phyloP scores from a whole-genome alignment of 345 rosid genomes.

The Citrus inodora region DNA sequence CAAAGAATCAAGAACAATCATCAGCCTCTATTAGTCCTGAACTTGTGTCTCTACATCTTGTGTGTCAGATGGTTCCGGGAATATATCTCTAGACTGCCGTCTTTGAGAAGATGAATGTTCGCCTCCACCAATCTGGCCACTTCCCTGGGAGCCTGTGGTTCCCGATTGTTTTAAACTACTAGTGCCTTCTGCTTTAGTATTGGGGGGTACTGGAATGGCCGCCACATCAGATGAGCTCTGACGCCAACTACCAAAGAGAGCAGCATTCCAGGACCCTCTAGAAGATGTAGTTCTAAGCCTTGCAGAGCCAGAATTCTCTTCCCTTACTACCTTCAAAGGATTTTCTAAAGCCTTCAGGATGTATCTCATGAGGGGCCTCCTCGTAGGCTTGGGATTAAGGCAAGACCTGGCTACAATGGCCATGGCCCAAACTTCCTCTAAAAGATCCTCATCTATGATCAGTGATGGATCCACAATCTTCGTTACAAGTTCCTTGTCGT shows the following conservation, averaged over 20 bases:
- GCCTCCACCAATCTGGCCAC: conserved; percentile 53
- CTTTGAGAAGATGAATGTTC: conserved; percentile 79
- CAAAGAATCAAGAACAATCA: conserved; percentile 55
- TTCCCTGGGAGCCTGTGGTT: conserved; percentile 77
- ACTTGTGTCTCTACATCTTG: conserved; percentile 55
- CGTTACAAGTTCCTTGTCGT: conserved; percentile 86
- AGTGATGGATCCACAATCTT: conserved; percentile 89
- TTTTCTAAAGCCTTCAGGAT: conserved; percentile 91
- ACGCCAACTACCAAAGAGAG: conserved; percentile 95
- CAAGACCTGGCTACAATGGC: conserved; percentile 94
- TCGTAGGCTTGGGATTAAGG: conserved; percentile 86
- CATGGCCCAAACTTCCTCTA: conserved; percentile 99
- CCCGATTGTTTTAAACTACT: conserved; percentile 68
- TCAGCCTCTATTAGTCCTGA: conserved; percentile 34
- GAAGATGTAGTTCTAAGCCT: conserved; percentile 87
- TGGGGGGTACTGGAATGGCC: conserved; percentile 36
- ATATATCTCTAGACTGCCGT: conserved; percentile 79
- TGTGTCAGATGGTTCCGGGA: conserved; percentile 63
- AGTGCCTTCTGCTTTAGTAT: conserved; percentile 36
- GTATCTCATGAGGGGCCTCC: conserved; percentile 93
- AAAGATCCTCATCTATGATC: conserved; percentile 82
- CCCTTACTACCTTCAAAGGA: conserved; percentile 85
- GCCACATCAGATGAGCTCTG: conserved; percentile 79
- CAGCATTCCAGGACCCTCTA: conserved; percentile 89
- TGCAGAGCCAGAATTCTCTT: conserved; percentile 66